Evolutionary conservation across 2,329 filamentous ascomycete genomes (phyloP), one percentile per base, ranked within the genome.

Genomic region (Scortechinia acanthostroma): DNA sequence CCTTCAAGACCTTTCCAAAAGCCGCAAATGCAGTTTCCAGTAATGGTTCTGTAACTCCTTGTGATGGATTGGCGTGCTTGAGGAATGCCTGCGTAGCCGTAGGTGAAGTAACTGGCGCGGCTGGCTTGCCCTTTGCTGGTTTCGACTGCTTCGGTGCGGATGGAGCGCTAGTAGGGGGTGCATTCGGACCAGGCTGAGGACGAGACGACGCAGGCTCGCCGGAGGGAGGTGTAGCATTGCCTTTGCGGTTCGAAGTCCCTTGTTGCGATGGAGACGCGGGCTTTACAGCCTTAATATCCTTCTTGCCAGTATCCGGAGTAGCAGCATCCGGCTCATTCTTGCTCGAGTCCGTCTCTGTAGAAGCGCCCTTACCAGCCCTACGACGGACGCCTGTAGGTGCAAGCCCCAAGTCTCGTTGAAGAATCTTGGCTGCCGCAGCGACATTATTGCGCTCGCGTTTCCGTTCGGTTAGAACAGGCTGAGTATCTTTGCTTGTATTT

Each of bases 31-130:
- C 82, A 52, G 85, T 76, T 54, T 85, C 82, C 2, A 97, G 77
- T 0, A 90, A 65, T 0, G 83, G 69, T 57, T 96, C 91, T 0
- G 89, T 96, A 42, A 96, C 87, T 14, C 91, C 91, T 58, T 96
- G 91, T 0, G 90, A 93, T 10, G 88, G 80, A 58, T 94, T 95
- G 44, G 84, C 86, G 54, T 90, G 85, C 61, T 91, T 91, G 49
- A 91, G 69, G 56, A 91, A 91, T 17, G 82, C 86, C 43, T 86
- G 83, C 15, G 76, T 78, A 4, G 74, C 74, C 6, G 75, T 73
- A 1, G 69, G 50, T 10, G 10, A 2, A 64, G 64, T 4, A 63
- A 53, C 19, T 52, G 50, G 19, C 56, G 48, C 43, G 52, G 49
- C 22, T 50, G 22, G 45, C 56, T 51, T 4, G 50, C 52, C 49